Conservation (phyloP, 129 eudicot genomes). For the Heracleum sosnowskyi region DNA sequence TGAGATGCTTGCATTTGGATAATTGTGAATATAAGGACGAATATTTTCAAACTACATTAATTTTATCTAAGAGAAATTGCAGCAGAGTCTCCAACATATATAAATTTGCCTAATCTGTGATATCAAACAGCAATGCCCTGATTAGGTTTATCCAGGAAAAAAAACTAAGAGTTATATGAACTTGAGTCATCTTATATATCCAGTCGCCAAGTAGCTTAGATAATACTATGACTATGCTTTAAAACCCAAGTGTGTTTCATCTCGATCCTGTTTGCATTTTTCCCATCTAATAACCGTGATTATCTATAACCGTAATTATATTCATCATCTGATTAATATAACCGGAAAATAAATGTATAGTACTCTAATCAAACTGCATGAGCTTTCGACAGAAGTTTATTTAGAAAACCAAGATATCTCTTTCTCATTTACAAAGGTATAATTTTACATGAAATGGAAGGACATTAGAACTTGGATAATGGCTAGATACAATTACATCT, state of each 20-base stretch:
- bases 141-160: background rate
- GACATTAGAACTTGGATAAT: background rate
- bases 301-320: background rate
- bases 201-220: background rate
- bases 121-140: background rate
- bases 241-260: background rate
- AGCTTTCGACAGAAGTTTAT: background rate
- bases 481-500: background rate
- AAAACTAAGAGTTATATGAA: background rate
- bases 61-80: background rate
- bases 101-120: background rate
- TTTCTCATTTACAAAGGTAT: background rate
- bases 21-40: background rate
- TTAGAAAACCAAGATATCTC: too few species aligned
- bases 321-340: background rate
- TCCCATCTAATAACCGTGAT: background rate
- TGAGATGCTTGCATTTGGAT: conserved; percentile 4
- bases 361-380: background rate
- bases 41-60: background rate
- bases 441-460: too few species aligned
- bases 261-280: background rate
- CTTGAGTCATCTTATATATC: background rate
- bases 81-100: background rate
- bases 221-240: background rate
- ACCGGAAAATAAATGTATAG: background rate